phyloP scores from a whole-genome alignment of 306 rosid species.

The Abrus pulchellus region DNA sequence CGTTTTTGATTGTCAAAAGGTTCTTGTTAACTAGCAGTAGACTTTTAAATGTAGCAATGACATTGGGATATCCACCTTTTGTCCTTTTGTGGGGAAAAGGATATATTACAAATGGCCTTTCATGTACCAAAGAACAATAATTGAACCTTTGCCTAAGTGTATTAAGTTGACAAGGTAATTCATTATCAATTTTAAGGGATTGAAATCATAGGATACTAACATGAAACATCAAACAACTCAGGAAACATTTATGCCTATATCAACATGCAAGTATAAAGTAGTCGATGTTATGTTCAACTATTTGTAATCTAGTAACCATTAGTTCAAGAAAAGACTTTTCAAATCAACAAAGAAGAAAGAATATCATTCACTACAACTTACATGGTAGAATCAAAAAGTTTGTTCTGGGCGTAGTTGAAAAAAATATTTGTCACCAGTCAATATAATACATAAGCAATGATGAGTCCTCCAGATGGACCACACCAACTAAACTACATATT shows the following conservation, averaged over 20 bases:
- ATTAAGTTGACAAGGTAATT: slow-evolving; percentile 1
- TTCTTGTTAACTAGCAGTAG: neutral
- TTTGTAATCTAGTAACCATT: slow-evolving; percentile 19
- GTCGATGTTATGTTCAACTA: neutral
- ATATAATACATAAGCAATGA: neutral
- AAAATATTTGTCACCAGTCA: neutral
- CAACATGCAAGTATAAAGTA: neutral
- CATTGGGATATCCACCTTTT: slow-evolving; percentile 15
- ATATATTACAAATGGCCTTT: slow-evolving; percentile 8
- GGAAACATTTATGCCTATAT: neutral
- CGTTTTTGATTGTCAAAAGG: neutral
- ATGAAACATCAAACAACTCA: slow-evolving; percentile 3
- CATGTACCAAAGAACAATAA: slow-evolving; percentile 1
- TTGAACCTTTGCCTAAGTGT: neutral
- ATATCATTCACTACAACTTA: neutral
- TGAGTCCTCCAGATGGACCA: neutral
- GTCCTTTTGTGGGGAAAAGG: neutral
- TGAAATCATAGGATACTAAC: neutral
- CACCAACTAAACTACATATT: neutral
- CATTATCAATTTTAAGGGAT: neutral
- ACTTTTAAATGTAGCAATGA: neutral
- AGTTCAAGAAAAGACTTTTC: slow-evolving; percentile 17
- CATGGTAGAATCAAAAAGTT: neutral
- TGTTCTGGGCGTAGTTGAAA: neutral
- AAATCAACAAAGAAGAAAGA: neutral